Evolutionary conservation across 2,329 filamentous ascomycete genomes (phyloP).

Genomic region (Penicillium sp.): DNA sequence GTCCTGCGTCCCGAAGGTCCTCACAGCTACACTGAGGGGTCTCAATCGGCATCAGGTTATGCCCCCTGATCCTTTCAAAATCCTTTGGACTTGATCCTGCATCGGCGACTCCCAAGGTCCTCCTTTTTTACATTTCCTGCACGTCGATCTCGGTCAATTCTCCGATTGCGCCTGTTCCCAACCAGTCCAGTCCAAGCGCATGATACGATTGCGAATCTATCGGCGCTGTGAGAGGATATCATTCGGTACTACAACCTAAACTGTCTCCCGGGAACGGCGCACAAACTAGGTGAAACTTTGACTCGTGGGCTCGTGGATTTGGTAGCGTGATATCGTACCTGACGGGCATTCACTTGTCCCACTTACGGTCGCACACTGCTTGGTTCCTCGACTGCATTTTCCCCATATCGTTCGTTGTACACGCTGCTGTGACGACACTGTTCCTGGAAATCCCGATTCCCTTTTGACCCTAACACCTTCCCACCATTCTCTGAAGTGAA

Average conservation of each 20-base stretch:
- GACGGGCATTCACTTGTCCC: neutral
- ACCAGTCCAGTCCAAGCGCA: conserved; percentile 6
- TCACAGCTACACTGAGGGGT: conserved; percentile 8
- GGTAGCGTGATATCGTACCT: conserved; percentile 7
- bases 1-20: conserved; percentile 17
- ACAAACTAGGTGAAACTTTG: neutral
- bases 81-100: neutral
- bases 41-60: conserved; percentile 1
- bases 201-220: conserved; percentile 17
- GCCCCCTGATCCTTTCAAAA: conserved; percentile 7
- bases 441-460: conserved; percentile 2
- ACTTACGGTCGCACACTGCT: conserved; percentile 9
- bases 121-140: conserved; percentile 12
- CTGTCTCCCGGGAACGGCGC: neutral
- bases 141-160: conserved; percentile 19
- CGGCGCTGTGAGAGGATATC: conserved; percentile 1
- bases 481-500: conserved; percentile 7
- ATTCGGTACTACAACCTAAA: neutral
- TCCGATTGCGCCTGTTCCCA: conserved; percentile 19
- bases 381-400: conserved; percentile 4
- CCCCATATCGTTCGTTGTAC: conserved; percentile 1
- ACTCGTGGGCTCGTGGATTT: conserved; percentile 9
- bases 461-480: neutral
- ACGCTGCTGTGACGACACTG: conserved; percentile 2
- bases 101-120: conserved; percentile 18